Conservation (phyloP, 805 yeast genomes). For the Wickerhamiella kazuoi region DNA sequence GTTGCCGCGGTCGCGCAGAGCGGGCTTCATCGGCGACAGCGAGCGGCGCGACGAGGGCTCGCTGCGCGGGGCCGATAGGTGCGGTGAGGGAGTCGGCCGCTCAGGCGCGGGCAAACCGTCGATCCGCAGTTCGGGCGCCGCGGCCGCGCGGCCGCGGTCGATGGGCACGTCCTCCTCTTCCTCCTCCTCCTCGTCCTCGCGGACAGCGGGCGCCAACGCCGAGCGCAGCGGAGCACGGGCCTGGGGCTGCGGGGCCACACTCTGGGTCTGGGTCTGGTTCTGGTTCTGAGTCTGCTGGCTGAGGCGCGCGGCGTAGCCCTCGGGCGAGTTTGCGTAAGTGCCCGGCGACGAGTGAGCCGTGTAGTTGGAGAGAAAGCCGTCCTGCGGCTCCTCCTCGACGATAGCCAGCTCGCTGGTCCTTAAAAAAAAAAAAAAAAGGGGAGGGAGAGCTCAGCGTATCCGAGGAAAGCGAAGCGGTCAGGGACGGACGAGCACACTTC, state of each 20-base stretch:
- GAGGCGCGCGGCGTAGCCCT: neutral
- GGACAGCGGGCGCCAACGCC: too few relatives aligned
- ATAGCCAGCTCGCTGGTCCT: constrained; percentile 12
- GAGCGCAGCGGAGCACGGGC: neutral
- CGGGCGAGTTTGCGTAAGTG: neutral
- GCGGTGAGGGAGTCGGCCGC: too few relatives aligned
- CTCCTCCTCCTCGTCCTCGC: neutral
- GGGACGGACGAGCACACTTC: constrained; percentile 1
- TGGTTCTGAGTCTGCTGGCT: too few relatives aligned
- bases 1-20: constrained; percentile 13
- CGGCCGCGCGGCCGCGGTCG: neutral
- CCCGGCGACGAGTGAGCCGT: neutral
- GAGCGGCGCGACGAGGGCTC: constrained; percentile 8
- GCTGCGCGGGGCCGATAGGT: neutral
- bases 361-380: neutral
- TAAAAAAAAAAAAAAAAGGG: constrained; percentile 9
- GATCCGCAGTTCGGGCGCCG: too few relatives aligned
- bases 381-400: constrained; percentile 10
- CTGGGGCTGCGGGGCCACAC: neutral
- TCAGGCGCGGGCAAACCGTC: too few relatives aligned
- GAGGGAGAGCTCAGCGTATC: constrained; percentile 5
- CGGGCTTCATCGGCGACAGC: constrained; percentile 20
- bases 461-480: neutral
- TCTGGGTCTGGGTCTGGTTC: too few relatives aligned
- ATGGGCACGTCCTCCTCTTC: neutral